phyloP scores from a whole-genome alignment of 208 protist genomes.

The Borovskyia barvae region DNA sequence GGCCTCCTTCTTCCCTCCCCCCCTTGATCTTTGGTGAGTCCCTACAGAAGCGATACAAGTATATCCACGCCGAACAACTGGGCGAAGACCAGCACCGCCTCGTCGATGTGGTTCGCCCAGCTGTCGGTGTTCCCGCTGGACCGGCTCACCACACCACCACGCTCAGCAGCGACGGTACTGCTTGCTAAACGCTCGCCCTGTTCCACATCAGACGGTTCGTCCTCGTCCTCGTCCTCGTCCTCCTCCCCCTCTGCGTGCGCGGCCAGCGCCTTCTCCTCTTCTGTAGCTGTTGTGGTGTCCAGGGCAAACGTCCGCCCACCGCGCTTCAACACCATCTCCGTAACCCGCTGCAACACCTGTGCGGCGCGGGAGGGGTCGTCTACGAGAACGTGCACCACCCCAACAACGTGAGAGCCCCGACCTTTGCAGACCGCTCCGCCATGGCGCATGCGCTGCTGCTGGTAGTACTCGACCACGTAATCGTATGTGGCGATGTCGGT shows the following conservation, averaged over 20 bases:
- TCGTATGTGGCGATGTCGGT: slow-evolving; percentile 72
- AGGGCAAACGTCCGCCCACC: slow-evolving; percentile 13
- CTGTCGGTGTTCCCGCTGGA: slow-evolving; percentile 9
- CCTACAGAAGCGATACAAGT: slow-evolving; percentile 45
- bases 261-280: neutral
- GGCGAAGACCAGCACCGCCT: slow-evolving; percentile 39
- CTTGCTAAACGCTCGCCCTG: neutral
- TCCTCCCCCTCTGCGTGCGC: neutral
- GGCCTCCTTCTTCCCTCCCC: too few relatives aligned
- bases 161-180: neutral
- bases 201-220: neutral
- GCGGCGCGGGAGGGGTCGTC: slow-evolving; percentile 43
- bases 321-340: slow-evolving; percentile 48
- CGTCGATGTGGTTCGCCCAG: slow-evolving; percentile 62
- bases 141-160: neutral
- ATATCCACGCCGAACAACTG: slow-evolving; percentile 68
- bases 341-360: slow-evolving; percentile 51
- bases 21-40: too few relatives aligned
- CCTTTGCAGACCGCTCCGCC: neutral
- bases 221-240: neutral
- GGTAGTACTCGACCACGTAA: slow-evolving; percentile 69
- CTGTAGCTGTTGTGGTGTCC: slow-evolving; percentile 8
- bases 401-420: slow-evolving; percentile 28
- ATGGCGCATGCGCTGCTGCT: slow-evolving; percentile 26
- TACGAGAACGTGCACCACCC: slow-evolving; percentile 55